Conservation (phyloP, 2,329 filamentous ascomycete species). For the Juglanconis oblonga region DNA sequence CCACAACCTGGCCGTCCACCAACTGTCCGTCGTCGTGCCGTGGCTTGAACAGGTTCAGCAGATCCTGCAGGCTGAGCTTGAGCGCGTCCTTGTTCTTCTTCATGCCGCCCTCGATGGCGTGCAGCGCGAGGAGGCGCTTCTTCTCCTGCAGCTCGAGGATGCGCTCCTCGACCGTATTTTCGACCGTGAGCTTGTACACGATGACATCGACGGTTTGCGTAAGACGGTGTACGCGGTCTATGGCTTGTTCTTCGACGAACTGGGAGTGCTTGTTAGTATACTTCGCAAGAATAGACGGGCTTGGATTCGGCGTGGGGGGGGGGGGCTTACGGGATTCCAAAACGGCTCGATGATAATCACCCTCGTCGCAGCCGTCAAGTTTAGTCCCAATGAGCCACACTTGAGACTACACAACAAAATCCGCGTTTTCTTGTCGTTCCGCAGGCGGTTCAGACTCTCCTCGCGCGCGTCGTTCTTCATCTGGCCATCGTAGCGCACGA, state of each 20-base stretch:
- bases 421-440: slow-evolving; percentile 71
- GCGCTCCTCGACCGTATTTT: slow-evolving; percentile 83
- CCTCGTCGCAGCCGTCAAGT: slow-evolving; percentile 87
- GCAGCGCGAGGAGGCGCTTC: slow-evolving; percentile 87
- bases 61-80: slow-evolving; percentile 90
- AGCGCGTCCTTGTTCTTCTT: slow-evolving; percentile 63
- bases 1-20: slow-evolving; percentile 13
- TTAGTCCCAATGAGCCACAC: slow-evolving; percentile 88
- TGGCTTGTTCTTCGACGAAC: slow-evolving; percentile 98
- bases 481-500: slow-evolving; percentile 87
- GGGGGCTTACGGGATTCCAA: slow-evolving; percentile 78
- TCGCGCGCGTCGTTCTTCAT: slow-evolving; percentile 95
- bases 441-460: slow-evolving; percentile 73
- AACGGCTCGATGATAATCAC: slow-evolving; percentile 97
- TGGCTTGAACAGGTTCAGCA: slow-evolving; percentile 80
- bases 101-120: slow-evolving; percentile 80
- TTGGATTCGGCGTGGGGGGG: background rate
- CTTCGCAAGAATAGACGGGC: background rate
- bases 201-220: slow-evolving; percentile 94
- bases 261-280: slow-evolving; percentile 29
- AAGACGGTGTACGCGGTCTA: slow-evolving; percentile 96
- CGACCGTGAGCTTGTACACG: slow-evolving; percentile 90
- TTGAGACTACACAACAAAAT: slow-evolving; percentile 91
- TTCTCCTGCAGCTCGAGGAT: slow-evolving; percentile 94
- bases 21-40: slow-evolving; percentile 36